phyloP scores from a whole-genome alignment of 2,329 filamentous ascomycete species.

The Ophiostoma himal-ulmi region DNA sequence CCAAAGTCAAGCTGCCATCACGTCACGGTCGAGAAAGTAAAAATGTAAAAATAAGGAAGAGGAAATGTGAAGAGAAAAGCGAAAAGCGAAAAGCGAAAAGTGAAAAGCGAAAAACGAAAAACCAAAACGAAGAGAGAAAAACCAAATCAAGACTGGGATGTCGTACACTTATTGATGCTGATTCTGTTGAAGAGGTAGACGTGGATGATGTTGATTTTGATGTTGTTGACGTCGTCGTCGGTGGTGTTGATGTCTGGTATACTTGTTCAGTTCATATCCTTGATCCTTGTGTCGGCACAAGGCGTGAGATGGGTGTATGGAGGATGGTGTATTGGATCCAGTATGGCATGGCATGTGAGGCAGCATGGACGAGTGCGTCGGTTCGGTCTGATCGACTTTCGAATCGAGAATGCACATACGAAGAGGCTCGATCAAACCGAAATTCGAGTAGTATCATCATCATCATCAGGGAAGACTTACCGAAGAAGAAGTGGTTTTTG shows the following conservation, averaged over 20 bases:
- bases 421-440: neutral
- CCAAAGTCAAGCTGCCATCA: neutral
- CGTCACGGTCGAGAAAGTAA: neutral
- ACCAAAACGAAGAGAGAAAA: constrained; percentile 18
- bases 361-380: neutral
- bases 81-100: neutral
- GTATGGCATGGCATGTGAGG: constrained; percentile 6
- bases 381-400: neutral
- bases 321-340: neutral
- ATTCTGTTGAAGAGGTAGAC: constrained; percentile 3
- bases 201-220: neutral
- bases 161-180: constrained; percentile 24
- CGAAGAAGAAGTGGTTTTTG: constrained; percentile 16
- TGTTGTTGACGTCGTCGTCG: constrained; percentile 16
- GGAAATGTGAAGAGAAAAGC: neutral
- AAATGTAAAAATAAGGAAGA: neutral
- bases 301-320: neutral
- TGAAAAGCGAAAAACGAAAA: neutral
- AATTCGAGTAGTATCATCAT: no score
- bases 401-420: neutral
- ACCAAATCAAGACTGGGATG: constrained; percentile 11
- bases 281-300: neutral
- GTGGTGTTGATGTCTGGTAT: constrained; percentile 19
- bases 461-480: constrained; percentile 18
- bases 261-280: constrained; percentile 20